phyloP scores from a whole-genome alignment of 2,329 filamentous ascomycete genomes.

The Thelonectria discophora region DNA sequence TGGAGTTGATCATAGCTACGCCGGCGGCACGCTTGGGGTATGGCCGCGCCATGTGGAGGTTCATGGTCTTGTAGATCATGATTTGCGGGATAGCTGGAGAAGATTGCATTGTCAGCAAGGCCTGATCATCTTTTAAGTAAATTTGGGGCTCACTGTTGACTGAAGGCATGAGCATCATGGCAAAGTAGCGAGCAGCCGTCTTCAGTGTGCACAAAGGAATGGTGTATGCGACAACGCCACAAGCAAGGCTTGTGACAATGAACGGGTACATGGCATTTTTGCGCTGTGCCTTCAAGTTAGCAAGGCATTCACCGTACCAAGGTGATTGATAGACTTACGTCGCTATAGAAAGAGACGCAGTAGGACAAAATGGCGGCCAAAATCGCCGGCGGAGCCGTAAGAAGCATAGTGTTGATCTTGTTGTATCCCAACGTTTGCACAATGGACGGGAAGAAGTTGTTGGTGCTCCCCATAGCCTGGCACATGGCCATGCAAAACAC shows the following conservation, averaged over 20 bases:
- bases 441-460: constrained; percentile 46
- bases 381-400: constrained; percentile 72
- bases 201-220: constrained; percentile 50
- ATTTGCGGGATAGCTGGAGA: constrained; percentile 50
- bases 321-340: too few species aligned
- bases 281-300: constrained; percentile 6
- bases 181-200: constrained; percentile 51
- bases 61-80: constrained; percentile 53
- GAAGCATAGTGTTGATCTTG: constrained; percentile 65
- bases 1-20: constrained; percentile 52
- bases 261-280: constrained; percentile 49
- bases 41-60: constrained; percentile 52
- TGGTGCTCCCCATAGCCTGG: constrained; percentile 50
- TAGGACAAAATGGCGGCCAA: constrained; percentile 45
- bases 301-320: too few species aligned
- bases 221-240: constrained; percentile 49
- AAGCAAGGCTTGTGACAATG: constrained; percentile 48
- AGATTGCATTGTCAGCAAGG: not conserved
- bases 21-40: constrained; percentile 53
- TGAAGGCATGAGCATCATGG: constrained; percentile 51
- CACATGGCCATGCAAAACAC: constrained; percentile 51
- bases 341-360: not conserved
- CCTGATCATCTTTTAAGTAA: too few species aligned
- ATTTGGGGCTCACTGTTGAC: too few species aligned
- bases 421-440: constrained; percentile 65